A percentile compares a stretch with the other conserved stretches of the same genome.
Evolutionary conservation across 2,329 filamentous ascomycete genomes (phyloP).

Genomic region (Metarhizium album): DNA sequence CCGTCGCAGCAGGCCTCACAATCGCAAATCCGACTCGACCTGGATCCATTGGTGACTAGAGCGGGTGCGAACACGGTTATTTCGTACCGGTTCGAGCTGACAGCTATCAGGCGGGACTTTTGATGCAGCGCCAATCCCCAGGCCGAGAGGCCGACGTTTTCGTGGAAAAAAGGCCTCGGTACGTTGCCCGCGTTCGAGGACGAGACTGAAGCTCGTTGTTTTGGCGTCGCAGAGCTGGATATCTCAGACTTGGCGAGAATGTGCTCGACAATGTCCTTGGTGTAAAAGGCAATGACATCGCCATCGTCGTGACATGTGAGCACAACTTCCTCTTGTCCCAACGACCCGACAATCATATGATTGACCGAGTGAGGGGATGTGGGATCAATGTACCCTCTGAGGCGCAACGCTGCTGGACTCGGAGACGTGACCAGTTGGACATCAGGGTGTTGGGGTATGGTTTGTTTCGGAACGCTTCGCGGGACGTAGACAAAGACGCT

Average conservation of each 20-base stretch:
- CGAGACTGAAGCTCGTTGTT: background rate
- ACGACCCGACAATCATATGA: slow-evolving; percentile 54
- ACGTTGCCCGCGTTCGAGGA: slow-evolving; percentile 2
- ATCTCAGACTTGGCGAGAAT: slow-evolving; percentile 21
- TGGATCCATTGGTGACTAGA: slow-evolving; percentile 12
- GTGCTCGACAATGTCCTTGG: slow-evolving; percentile 36
- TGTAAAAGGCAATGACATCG: slow-evolving; percentile 62
- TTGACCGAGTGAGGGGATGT: slow-evolving; percentile 53
- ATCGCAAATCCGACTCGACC: slow-evolving; percentile 1
- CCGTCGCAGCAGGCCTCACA: slow-evolving; percentile 5
- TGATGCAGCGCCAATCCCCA: slow-evolving; percentile 85
- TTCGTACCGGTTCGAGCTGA: slow-evolving; percentile 62
- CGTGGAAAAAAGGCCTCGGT: slow-evolving; percentile 52
- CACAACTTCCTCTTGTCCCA: slow-evolving; percentile 61
- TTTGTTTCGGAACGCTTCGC: slow-evolving; percentile 33
- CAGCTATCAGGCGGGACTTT: slow-evolving; percentile 72
- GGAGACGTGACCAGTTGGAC: slow-evolving; percentile 36
- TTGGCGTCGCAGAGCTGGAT: slow-evolving; percentile 2
- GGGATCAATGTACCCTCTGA: slow-evolving; percentile 43
- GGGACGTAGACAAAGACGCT: slow-evolving; percentile 47
- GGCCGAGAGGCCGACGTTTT: slow-evolving; percentile 67
- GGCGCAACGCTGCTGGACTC: slow-evolving; percentile 26
- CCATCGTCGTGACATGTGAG: slow-evolving; percentile 63
- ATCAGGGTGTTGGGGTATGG: slow-evolving; percentile 36
- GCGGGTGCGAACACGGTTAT: slow-evolving; percentile 43